Evolutionary conservation across 331 rosid species (phyloP), one percentile per base, ranked within the genome.

Genomic region (Quercus tomentella): DNA sequence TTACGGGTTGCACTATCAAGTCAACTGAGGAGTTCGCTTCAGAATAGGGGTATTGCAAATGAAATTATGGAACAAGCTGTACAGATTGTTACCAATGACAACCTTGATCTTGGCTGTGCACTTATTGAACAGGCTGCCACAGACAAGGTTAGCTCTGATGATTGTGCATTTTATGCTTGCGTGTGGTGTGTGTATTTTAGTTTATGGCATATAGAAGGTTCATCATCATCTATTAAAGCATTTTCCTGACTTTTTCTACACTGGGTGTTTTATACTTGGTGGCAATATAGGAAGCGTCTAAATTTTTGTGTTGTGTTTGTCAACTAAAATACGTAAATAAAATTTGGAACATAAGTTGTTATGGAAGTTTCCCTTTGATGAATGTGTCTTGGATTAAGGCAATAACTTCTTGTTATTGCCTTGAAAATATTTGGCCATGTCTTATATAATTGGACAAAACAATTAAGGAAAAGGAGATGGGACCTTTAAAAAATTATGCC

Each of bases 31-130:
- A 92, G 80, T 77, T 89, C 94, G 22, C 88, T 93, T 78, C 99
- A 96, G 97, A 89, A 86, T 67, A 72, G 86, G 83, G 89, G 74
- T 78, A 73, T 81, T 80, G 87, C 97, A 20, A 89, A 51, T 79
- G 99, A 96, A 7, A 82, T 88, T 79, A 87, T 91, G 65, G 99
- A 96, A 61, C 99, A 89, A 75, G 97, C 98, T 31, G 99, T 96
- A 65, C 99, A 96, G 79, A 88, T 93, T 83, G 97, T 89, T 67
- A 96, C 99, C 74, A 93, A 96, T 80, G 99, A 96, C 83, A 96
- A 96, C 87, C 94, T 96, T 68, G 99, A 96, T 89, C 98, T 96
- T 76, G 98, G 99, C 35, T 96, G 98, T 89, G 99, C 99, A 16
- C 85, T 86, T 75, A 96, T 96, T 87, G 98, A 96, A 83, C 97